These are phyloP conservation scores for Astragalus membranaceus DNA, from an alignment of 306 rosid species.

Conservation along the genomic window DNA sequence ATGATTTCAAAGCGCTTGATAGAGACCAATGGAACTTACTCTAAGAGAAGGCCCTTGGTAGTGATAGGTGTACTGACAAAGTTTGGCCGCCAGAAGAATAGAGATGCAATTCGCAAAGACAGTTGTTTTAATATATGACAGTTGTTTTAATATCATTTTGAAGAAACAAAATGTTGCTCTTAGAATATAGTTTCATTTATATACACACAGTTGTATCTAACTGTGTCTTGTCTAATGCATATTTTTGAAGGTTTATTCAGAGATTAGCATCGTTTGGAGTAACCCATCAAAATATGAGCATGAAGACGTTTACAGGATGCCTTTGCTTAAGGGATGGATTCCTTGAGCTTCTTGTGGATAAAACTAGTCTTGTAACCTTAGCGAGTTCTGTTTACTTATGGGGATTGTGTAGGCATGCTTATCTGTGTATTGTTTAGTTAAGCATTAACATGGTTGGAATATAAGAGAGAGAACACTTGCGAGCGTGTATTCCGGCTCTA, in stretches of 20 bases:
- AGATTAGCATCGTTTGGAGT: conserved; percentile 34
- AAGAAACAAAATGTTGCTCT: too few relatives aligned
- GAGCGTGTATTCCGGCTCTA: too few relatives aligned
- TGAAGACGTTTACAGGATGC: conserved; percentile 52
- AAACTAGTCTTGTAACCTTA: background rate
- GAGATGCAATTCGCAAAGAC: conserved; percentile 94
- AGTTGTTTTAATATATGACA: too few relatives aligned
- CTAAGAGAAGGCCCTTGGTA: conserved; percentile 60
- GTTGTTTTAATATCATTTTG: too few relatives aligned
- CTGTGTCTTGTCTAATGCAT: too few relatives aligned
- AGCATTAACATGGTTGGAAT: too few relatives aligned
- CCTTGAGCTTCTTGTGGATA: background rate
- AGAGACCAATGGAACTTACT: conserved; percentile 53
- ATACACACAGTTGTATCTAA: too few relatives aligned
- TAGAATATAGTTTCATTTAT: too few relatives aligned
- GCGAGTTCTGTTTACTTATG: background rate
- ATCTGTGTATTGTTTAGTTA: background rate
- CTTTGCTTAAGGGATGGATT: conserved; percentile 27
- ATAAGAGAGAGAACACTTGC: too few relatives aligned
- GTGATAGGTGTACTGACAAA: conserved; percentile 78
- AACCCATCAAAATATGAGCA: conserved; percentile 37
- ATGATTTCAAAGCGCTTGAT: conserved; percentile 24
- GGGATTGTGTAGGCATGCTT: background rate
- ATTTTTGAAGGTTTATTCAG: conserved; percentile 61
- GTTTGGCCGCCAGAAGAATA: conserved; percentile 79